A percentile compares a stretch with the other conserved stretches of the same genome.
Evolutionary conservation across 2,329 filamentous ascomycete genomes (phyloP).

Genomic region (Arthrinium puccinioides): DNA sequence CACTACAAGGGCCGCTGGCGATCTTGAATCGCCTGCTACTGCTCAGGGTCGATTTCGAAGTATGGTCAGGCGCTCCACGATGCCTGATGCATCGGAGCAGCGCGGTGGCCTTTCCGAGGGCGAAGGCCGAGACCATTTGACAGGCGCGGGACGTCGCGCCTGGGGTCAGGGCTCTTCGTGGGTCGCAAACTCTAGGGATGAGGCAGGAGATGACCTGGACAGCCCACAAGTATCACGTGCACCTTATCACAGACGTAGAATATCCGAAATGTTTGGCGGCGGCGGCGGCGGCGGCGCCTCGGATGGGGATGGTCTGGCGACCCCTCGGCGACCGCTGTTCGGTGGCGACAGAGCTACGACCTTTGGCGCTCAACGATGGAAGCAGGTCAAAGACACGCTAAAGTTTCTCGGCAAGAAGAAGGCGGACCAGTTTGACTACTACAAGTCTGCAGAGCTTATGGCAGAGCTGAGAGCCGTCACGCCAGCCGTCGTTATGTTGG

Average conservation of each 20-base stretch:
- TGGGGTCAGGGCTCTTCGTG: conserved; percentile 56
- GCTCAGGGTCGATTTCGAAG: conserved; percentile 40
- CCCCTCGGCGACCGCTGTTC: conserved; percentile 50
- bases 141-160: conserved; percentile 36
- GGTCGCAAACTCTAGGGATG: conserved; percentile 42
- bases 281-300: conserved; percentile 58
- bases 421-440: conserved; percentile 83
- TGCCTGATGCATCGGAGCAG: conserved; percentile 51
- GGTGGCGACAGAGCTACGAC: conserved; percentile 62
- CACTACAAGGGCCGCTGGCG: conserved; percentile 44
- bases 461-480: conserved; percentile 89
- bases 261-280: conserved; percentile 56
- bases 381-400: conserved; percentile 82
- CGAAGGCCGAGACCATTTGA: conserved; percentile 59
- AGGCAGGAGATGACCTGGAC: conserved; percentile 43
- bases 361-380: conserved; percentile 79
- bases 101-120: conserved; percentile 67
- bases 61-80: conserved; percentile 58
- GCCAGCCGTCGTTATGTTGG: conserved; percentile 86
- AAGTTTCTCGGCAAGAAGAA: conserved; percentile 74
- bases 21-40: conserved; percentile 30
- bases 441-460: conserved; percentile 93
- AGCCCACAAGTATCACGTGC: conserved; percentile 32
- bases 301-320: conserved; percentile 49
- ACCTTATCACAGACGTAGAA: conserved; percentile 57